Evolutionary conservation across 768 basidiomycete species (phyloP).

Genomic region (Rhodosporidiobolus odoratus): DNA sequence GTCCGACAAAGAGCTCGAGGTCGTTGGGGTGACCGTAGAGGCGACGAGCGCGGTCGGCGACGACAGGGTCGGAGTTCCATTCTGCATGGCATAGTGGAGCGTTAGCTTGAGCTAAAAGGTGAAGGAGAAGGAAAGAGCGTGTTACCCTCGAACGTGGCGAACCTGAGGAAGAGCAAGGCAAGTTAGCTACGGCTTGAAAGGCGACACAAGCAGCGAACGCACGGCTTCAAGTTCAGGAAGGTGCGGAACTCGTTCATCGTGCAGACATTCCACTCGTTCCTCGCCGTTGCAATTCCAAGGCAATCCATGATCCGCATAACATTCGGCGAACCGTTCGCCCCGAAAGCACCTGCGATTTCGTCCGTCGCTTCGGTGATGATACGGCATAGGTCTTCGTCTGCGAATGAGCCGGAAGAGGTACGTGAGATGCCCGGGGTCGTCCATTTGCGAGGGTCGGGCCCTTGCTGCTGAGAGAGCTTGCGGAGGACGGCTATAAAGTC

Average conservation of each 20-base stretch:
- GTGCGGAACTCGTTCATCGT: constrained; percentile 45
- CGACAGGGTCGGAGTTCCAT: constrained; percentile 47
- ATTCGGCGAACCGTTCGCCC: constrained; percentile 10
- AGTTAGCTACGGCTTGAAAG: constrained; percentile 44
- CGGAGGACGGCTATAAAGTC: constrained; percentile 10
- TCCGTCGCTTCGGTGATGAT: constrained; percentile 28
- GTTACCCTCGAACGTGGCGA: background rate
- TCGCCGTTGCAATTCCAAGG: constrained; percentile 8
- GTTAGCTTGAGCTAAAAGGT: background rate
- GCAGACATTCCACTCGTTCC: constrained; percentile 47
- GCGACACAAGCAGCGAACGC: constrained; percentile 31
- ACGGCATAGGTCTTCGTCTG: constrained; percentile 15
- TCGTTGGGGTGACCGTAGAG: constrained; percentile 72
- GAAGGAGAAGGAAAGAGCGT: background rate
- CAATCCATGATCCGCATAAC: constrained; percentile 21
- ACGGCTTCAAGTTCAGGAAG: constrained; percentile 25
- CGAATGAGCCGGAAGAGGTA: background rate
- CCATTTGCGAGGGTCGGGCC: constrained; percentile 12
- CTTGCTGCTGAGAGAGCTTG: background rate
- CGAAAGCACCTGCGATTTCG: constrained; percentile 26
- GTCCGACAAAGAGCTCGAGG: constrained; percentile 62
- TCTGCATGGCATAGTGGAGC: constrained; percentile 29
- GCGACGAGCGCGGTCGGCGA: constrained; percentile 51
- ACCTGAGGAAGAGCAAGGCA: too few relatives aligned
- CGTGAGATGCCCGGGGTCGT: constrained; percentile 12